These are phyloP conservation scores for Candida michaelii DNA, from an alignment of 805 yeast genomes.

Conservation along the genomic window DNA sequence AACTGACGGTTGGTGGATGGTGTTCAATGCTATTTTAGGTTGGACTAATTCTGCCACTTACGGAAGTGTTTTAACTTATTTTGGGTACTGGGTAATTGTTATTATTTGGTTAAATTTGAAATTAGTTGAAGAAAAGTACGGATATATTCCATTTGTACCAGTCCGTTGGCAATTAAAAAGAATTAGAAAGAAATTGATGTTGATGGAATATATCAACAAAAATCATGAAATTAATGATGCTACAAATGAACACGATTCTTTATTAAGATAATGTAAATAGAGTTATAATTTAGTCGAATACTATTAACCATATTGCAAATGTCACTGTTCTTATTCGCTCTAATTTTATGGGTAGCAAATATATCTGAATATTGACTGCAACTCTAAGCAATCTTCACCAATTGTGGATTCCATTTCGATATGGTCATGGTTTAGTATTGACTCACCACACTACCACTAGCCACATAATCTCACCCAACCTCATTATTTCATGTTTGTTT, in stretches of 20 bases:
- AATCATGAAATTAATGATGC: not conserved
- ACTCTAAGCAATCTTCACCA: no score
- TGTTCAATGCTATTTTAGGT: constrained; percentile 44
- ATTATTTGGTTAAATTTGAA: constrained; percentile 29
- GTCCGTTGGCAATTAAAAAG: constrained; percentile 39
- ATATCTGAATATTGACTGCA: no score
- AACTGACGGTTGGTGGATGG: constrained; percentile 49
- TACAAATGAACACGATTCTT: constrained; percentile 1
- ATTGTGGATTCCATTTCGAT: no score
- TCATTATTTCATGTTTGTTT: no score
- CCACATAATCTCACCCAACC: no score
- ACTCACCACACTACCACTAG: no score
- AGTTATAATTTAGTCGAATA: no score
- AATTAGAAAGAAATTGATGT: constrained; percentile 27
- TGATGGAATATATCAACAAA: constrained; percentile 9
- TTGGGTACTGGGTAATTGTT: constrained; percentile 38
- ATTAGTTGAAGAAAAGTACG: constrained; percentile 38
- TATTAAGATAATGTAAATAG: not conserved
- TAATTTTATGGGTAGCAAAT: no score
- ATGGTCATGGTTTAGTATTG: no score
- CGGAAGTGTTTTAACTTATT: constrained; percentile 40
- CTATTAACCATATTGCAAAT: no score
- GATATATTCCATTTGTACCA: constrained; percentile 39
- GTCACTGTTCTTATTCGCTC: no score
- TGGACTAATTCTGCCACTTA: constrained; percentile 49